Base-by-base conservation (phyloP, 2,329 filamentous ascomycete species). In the Orbilia javanica region DNA sequence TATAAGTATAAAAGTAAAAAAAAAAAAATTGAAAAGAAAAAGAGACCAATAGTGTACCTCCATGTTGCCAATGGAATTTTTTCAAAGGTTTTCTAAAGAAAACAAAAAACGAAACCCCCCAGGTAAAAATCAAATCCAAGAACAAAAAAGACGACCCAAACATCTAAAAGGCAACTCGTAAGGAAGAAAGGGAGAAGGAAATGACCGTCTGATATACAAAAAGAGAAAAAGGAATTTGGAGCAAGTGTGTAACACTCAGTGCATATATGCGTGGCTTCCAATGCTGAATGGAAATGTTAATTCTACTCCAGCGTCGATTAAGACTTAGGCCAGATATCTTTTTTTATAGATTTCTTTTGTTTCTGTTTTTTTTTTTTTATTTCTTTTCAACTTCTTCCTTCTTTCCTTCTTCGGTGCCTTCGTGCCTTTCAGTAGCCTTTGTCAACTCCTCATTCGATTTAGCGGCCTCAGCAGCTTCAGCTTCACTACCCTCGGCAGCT, bases 331-430 rank as follows among this genome's bases (percentile, higher is more conserved):
- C n/a, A n/a, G 39, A 44, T n/a, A 13, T 29, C 8, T n/a, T 34
- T 1, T 13, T 15, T 60, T 60, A n/a, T n/a, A n/a, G n/a, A 34
- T 5, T 10, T 34, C 22, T 4, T 55, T 34, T 50, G 18, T 63
- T 34, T 34, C 10, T 31, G 15, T n/a, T n/a, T n/a, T 22, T 29
- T 8, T n/a, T 34, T 1, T 13, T 15, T 60, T 60, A 67, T 31
- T 65, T 34, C 44, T 74, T 74, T 52, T 66, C 18, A 20, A 25
- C 57, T n/a, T 57, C 22, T 7, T 70, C 65, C 48, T 70, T 68
- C 55, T 63, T 52, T 64, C 79, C 80, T 53, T 82, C 81, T 80
- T 80, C 81, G 55, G 67, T 80, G 53, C 69, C 77, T 70, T 79
- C 80, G 29, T 70, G 62, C 53, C 79, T 64, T 70, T 74, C 79